Conservation (phyloP, 805 yeast species). For the Lipomyces mesembrius region DNA sequence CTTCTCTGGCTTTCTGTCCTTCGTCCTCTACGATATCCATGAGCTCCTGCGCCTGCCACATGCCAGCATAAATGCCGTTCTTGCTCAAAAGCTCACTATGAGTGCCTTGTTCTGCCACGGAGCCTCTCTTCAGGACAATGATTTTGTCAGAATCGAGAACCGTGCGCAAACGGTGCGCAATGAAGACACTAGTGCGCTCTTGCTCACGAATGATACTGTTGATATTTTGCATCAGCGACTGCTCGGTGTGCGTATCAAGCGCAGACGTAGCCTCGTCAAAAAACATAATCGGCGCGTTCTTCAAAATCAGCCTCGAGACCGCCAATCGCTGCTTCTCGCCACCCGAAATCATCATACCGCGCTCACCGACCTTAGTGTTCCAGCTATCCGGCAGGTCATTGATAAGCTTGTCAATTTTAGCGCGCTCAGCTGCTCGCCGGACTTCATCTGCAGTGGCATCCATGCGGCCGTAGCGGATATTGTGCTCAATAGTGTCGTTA, state of each 20-base stretch:
- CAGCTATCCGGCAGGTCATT: constrained; percentile 79
- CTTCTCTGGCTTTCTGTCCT: constrained; percentile 22
- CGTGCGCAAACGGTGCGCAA: constrained; percentile 92
- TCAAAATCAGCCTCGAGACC: constrained; percentile 85
- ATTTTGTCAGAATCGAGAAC: constrained; percentile 93
- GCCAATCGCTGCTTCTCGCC: constrained; percentile 97
- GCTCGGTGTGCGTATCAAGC: constrained; percentile 94
- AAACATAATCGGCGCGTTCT: constrained; percentile 85
- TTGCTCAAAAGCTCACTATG: constrained; percentile 65
- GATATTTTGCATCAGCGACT: constrained; percentile 75
- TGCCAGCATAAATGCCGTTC: constrained; percentile 69
- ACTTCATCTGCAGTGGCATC: constrained; percentile 77
- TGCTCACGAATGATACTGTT: constrained; percentile 63
- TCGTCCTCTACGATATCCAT: constrained; percentile 34
- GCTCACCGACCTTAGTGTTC: constrained; percentile 88
- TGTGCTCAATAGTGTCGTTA: constrained; percentile 86
- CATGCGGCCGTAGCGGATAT: constrained; percentile 82
- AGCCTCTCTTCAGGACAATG: constrained; percentile 79
- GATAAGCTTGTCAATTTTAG: constrained; percentile 68
- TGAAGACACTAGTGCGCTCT: constrained; percentile 77
- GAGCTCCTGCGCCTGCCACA: constrained; percentile 81
- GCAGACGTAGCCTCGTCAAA: constrained; percentile 98
- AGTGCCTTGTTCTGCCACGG: constrained; percentile 85
- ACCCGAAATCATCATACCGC: constrained; percentile 99
- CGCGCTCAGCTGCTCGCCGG: constrained; percentile 62